A percentile compares a stretch with the other conserved stretches of the same genome.
Evolutionary conservation across 2,329 filamentous ascomycete genomes (phyloP).

Genomic region (Fusarium incarnatum): DNA sequence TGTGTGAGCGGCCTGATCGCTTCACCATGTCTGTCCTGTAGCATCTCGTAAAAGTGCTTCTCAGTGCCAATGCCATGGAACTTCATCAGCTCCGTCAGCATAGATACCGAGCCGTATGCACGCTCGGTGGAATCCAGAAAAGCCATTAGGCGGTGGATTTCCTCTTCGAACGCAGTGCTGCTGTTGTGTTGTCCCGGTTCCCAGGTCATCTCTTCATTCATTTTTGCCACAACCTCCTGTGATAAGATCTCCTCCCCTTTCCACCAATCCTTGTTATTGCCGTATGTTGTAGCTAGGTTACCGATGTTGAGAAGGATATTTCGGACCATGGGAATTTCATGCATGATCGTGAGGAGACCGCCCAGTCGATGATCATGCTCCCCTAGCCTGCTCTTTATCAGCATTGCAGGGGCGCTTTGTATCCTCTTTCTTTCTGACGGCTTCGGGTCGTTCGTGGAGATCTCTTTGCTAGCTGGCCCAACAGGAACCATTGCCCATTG

Average conservation of each 20-base stretch:
- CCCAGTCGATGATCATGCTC: conserved; percentile 59
- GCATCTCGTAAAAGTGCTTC: conserved; percentile 58
- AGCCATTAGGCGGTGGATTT: conserved; percentile 71
- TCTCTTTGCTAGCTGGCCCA: conserved; percentile 43
- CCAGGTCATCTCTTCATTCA: conserved; percentile 50
- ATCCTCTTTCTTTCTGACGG: conserved; percentile 60
- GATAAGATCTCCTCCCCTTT: conserved; percentile 64
- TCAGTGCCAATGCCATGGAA: conserved; percentile 53
- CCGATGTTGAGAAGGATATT: conserved; percentile 65
- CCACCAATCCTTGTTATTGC: conserved; percentile 71
- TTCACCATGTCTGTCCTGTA: conserved; percentile 50
- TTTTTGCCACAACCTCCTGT: conserved; percentile 52
- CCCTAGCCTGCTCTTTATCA: conserved; percentile 54
- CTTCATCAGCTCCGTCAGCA: conserved; percentile 54
- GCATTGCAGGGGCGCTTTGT: conserved; percentile 61
- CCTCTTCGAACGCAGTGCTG: conserved; percentile 59
- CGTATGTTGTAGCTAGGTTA: conserved; percentile 60
- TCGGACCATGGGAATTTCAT: conserved; percentile 68
- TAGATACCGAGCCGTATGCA: conserved; percentile 67
- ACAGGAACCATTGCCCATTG: conserved; percentile 70
- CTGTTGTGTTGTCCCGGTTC: conserved; percentile 41
- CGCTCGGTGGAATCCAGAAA: conserved; percentile 71
- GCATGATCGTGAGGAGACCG: conserved; percentile 67
- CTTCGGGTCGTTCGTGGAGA: conserved; percentile 33
- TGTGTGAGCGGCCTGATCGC: conserved; percentile 50